phyloP scores from a whole-genome alignment of 352 stramenopile species.

The Phytophthora crassamura region DNA sequence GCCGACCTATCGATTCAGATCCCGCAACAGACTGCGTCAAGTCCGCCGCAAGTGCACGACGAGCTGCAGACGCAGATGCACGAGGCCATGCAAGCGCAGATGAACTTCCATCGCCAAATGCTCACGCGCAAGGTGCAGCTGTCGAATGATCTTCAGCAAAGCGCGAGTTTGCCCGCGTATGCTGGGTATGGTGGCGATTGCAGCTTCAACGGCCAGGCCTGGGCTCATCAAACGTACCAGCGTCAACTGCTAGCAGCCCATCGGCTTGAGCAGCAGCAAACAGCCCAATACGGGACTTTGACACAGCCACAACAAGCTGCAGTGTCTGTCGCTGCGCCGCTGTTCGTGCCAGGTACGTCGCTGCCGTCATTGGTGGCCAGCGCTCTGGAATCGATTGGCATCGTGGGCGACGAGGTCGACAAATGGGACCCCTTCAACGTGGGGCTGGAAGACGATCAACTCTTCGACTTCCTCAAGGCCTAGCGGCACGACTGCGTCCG shows the following conservation, averaged over 20 bases:
- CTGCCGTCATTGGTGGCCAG: conserved; percentile 12
- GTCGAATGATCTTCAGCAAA: conserved; percentile 43
- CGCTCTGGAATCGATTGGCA: conserved; percentile 24
- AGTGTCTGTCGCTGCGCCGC: not conserved
- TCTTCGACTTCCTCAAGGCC: conserved; percentile 82
- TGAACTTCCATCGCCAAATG: conserved; percentile 85
- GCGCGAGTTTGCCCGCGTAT: not conserved
- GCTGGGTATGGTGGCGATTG: not conserved
- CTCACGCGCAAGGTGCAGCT: conserved; percentile 80
- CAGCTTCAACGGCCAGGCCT: conserved; percentile 6
- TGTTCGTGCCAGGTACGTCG: not conserved
- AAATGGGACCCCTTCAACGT: conserved; percentile 76
- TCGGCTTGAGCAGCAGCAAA: conserved; percentile 11
- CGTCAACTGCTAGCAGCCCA: conserved; percentile 11
- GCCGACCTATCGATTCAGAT: conserved; percentile 15
- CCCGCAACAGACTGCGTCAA: not conserved
- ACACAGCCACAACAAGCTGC: conserved; percentile 11
- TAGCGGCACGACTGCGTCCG: too few relatives aligned
- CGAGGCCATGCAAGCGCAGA: conserved; percentile 81
- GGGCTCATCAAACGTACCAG: conserved; percentile 21
- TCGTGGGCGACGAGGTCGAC: conserved; percentile 53
- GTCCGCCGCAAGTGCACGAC: conserved; percentile 6
- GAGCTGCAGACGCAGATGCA: conserved; percentile 80
- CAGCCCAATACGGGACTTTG: not conserved
- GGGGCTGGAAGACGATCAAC: conserved; percentile 70